These are phyloP conservation scores for Vitis amurensis DNA, from an alignment of 164 flowering plant genomes.

Conservation along the genomic window DNA sequence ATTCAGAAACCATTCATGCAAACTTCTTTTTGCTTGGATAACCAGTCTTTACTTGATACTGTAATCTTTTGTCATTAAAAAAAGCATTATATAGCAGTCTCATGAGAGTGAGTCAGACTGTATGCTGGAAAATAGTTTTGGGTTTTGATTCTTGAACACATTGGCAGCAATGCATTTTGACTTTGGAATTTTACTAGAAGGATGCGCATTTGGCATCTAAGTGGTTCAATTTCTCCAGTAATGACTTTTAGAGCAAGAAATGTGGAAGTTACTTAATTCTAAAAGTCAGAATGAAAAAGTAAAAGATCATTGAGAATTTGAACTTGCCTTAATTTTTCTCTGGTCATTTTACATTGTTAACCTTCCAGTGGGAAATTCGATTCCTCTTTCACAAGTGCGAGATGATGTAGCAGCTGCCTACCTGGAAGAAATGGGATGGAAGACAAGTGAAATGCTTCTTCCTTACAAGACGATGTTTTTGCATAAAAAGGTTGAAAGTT, in stretches of 20 bases:
- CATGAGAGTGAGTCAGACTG: neutral
- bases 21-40: neutral
- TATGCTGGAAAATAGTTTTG: neutral
- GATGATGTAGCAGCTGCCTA: slow-evolving; percentile 72
- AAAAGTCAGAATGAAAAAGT: neutral
- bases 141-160: neutral
- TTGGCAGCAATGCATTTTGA: neutral
- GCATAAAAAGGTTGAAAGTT: slow-evolving; percentile 48
- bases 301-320: neutral
- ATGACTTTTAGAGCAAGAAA: too few relatives aligned
- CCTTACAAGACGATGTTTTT: slow-evolving; percentile 58
- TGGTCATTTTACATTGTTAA: slow-evolving; percentile 4
- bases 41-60: neutral
- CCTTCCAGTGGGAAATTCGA: slow-evolving; percentile 67
- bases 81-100: neutral
- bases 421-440: slow-evolving; percentile 62
- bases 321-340: neutral
- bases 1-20: neutral
- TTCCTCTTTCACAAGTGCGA: slow-evolving; percentile 70
- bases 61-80: neutral
- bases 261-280: neutral
- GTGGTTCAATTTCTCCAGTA: neutral
- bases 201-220: neutral
- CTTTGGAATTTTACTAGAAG: neutral
- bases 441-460: slow-evolving; percentile 53